Conservation (phyloP, 2,329 filamentous ascomycete genomes). For the Berkeleyomyces rouxiae region DNA sequence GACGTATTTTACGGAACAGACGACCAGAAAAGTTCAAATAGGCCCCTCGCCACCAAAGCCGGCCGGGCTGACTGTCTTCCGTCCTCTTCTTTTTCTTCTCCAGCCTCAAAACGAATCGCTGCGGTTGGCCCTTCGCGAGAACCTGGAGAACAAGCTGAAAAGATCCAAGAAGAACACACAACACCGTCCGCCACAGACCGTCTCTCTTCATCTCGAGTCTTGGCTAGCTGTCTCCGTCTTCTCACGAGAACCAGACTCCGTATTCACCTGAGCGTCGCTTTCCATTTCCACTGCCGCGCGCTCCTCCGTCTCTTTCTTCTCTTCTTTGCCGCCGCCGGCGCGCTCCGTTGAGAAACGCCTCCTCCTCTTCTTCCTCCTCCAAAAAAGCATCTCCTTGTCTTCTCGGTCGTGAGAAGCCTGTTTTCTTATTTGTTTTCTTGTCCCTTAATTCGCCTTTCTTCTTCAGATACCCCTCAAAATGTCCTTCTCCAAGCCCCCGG, state of each 20-base stretch:
- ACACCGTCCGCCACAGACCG: not conserved
- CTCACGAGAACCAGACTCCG: not conserved
- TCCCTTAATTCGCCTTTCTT: not conserved
- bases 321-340: conserved; percentile 14
- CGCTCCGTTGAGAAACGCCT: not conserved
- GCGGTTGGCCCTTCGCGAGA: conserved; percentile 12
- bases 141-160: conserved; percentile 14
- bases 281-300: not conserved
- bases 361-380: conserved; percentile 10
- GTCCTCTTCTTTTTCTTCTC: conserved; percentile 3
- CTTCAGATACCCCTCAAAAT: conserved; percentile 17
- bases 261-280: not conserved
- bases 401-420: not conserved
- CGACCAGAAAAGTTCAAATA: conserved; percentile 7
- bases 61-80: not conserved
- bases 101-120: conserved; percentile 13
- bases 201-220: conserved; percentile 9
- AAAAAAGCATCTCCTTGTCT: conserved; percentile 5
- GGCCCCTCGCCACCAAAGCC: conserved; percentile 2
- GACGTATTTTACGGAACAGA: not conserved
- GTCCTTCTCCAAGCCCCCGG: conserved; percentile 30
- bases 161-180: conserved; percentile 10
- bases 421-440: not conserved
- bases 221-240: conserved; percentile 12
- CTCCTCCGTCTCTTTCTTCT: conserved; percentile 12